Evolutionary conservation across 352 stramenopile genomes (phyloP).

Genomic region (Phytophthora hybrid): DNA sequence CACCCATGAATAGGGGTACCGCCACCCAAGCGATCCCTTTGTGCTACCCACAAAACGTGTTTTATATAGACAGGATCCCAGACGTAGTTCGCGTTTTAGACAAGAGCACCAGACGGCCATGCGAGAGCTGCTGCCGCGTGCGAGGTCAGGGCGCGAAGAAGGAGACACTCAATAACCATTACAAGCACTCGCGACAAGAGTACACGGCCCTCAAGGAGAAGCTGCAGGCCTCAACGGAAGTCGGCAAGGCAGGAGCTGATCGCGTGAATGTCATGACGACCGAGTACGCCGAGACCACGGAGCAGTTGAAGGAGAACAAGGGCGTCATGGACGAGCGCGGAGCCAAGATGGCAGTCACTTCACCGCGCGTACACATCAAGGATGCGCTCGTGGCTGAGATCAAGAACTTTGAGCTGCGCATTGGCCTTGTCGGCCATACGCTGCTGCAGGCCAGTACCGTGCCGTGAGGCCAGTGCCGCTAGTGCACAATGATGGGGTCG

Average conservation of each 20-base stretch:
- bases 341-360: constrained; percentile 89
- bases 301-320: constrained; percentile 83
- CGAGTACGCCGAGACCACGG: constrained; percentile 73
- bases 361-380: constrained; percentile 87
- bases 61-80: too few relatives aligned
- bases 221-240: constrained; percentile 62
- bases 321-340: constrained; percentile 80
- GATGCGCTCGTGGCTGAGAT: constrained; percentile 77
- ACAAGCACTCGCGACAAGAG: constrained; percentile 71
- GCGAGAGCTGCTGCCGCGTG: constrained; percentile 59
- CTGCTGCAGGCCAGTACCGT: constrained; percentile 80
- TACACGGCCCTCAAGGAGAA: constrained; percentile 75
- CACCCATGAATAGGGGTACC: too few relatives aligned
- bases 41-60: too few relatives aligned
- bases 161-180: constrained; percentile 86
- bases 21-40: too few relatives aligned
- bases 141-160: constrained; percentile 66
- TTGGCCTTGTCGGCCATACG: constrained; percentile 83
- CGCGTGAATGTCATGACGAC: constrained; percentile 82
- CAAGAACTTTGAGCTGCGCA: constrained; percentile 85
- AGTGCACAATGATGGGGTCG: constrained; percentile 44
- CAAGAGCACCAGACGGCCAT: constrained; percentile 73
- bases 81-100: too few relatives aligned
- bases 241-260: constrained; percentile 71
- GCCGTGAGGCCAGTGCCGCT: constrained; percentile 57